Base-by-base conservation (phyloP, 2,329 filamentous ascomycete species). In the Calonectria hawksworthii region DNA sequence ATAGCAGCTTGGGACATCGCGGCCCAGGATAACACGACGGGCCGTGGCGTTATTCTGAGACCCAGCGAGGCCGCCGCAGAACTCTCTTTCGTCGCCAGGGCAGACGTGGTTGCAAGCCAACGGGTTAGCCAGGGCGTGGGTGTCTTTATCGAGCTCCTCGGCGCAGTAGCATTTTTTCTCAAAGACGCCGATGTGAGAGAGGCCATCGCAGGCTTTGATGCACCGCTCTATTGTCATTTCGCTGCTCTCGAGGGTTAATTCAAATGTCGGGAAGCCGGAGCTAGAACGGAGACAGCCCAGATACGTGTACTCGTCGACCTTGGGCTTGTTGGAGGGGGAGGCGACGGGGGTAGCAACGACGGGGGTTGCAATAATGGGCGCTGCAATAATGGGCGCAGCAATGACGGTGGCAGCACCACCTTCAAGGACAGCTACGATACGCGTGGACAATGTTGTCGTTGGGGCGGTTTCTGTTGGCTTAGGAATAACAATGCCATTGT, bases 121-220 rank as follows among this genome's bases (percentile, higher is more conserved):
- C 16, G 74, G 54, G 26, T 75, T 66, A 5, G 74, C 66, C 1
- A 85, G 75, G 16, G 87, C 85, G 16, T 77, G 82, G n/a, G 87
- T 86, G 56, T 84, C 83, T 6, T 81, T 80, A 47, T 87, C 86
- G 23, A 90, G 82, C 2, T 68, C 73, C 16, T 85, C 81, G 41
- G 87, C 87, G 72, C 89, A 90, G 81, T 87, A 89, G 78, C 88
- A 90, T 28, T 81, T 81, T 14, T 82, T 86, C 34, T 83, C 81
- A 30, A 83, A 86, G 51, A 88, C 75, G 66, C 86, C 88, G 3
- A 85, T 84, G 70, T 86, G 88, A 23, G 81, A 84, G 47, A 74
- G 77, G 2, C 81, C 82, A 1, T 72, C 68, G 75, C 87, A 89
- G 47, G 80, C 76, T n/a, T 78, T 72, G 14, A 87, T 81, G 68